Conservation (phyloP, 2,329 filamentous ascomycete genomes). For the Arthroderma uncinatum region DNA sequence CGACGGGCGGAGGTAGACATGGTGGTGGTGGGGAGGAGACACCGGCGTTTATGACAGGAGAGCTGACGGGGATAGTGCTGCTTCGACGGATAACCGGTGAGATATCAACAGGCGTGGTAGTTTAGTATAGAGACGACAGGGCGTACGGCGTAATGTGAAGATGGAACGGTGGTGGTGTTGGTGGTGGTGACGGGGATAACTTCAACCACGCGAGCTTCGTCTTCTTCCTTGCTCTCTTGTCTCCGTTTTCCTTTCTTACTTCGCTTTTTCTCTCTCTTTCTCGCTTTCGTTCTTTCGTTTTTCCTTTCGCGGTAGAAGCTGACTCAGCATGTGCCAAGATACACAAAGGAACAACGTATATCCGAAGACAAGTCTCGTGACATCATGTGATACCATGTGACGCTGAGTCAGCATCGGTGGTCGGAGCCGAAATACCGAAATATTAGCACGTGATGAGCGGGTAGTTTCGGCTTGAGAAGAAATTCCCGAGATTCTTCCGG, state of each 20-base stretch:
- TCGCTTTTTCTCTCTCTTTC: neutral
- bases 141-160: too few relatives aligned
- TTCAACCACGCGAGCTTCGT: neutral
- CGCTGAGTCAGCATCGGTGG: neutral
- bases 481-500: neutral
- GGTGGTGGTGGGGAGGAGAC: constrained; percentile 18
- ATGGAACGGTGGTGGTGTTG: too few relatives aligned
- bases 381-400: neutral
- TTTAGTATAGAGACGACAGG: too few relatives aligned
- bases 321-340: too few relatives aligned
- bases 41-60: constrained; percentile 1
- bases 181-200: too few relatives aligned
- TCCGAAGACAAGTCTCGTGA: too few relatives aligned
- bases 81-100: too few relatives aligned
- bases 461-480: constrained; percentile 1
- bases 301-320: neutral
- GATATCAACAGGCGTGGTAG: too few relatives aligned
- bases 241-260: neutral
- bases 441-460: neutral
- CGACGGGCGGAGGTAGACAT: constrained; percentile 94
- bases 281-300: neutral
- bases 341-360: too few relatives aligned
- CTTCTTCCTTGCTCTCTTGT: neutral
- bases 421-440: neutral
- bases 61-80: too few relatives aligned